Evolutionary conservation across 768 basidiomycete genomes (phyloP), one percentile per base, ranked within the genome.

Genomic region (Boletellus ananiceps): DNA sequence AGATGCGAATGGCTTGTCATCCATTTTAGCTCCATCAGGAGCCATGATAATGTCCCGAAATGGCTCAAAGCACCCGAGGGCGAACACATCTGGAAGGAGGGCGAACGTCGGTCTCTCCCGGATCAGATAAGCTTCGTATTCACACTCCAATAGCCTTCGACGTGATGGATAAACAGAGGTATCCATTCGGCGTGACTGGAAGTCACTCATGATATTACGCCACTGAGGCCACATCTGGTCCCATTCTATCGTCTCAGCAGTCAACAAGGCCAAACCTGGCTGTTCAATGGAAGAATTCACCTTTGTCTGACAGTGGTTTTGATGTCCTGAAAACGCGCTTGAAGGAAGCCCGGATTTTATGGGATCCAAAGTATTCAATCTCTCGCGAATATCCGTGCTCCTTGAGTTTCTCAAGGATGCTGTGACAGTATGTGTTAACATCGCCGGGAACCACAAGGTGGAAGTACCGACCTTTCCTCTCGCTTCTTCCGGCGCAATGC

Each of bases 41-140:
- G 36, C 42, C 35, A 14, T 49, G 29, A 55, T 55, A 16, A 55
- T 47, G 3, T 38, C 32, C 36, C 32, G 19, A 31, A 59, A 59
- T 12, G 50, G 48, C 0, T 31, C 29, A 13, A 58, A 47, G 9
- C 19, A 4, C 5, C 38, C 47, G 9, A 57, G 8, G 11, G 55
- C 58, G 21, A 11, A n/a, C 12, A 46, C 39, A 4, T 51, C 41
- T 21, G 58, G 57, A 32, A 57, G 46, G 11, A 57, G 44, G 15
- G 36, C 46, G 2, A 48, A 51, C 1, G 29, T n/a, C 21, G 42
- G 43, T 35, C 12, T 9, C 5, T 32, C 9, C 2, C 3, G 27
- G 16, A 33, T 27, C 39, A 57, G 16, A 11, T 54, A 51, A 0
- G 1, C 3, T 0, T 31, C 4, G 33, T 58, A 58, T 50, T 25